phyloP scores from a whole-genome alignment of 176 grass and related monocot genomes.

The Avena atlantica region DNA sequence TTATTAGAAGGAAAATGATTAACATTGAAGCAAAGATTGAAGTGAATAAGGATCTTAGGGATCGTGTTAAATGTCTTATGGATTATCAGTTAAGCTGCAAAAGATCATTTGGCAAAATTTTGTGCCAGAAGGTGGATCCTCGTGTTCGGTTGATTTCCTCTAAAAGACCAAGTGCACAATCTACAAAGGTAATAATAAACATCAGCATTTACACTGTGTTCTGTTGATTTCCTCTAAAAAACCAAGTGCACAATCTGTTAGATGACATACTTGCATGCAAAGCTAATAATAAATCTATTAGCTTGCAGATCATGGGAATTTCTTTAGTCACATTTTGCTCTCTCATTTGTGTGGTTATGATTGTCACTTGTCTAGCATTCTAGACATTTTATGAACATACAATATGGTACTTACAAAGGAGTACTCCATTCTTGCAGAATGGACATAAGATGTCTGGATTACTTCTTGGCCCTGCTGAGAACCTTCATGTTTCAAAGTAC shows the following conservation, averaged over 20 bases:
- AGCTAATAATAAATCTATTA: slow-evolving; percentile 51
- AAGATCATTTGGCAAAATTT: slow-evolving; percentile 54
- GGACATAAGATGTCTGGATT: slow-evolving; percentile 57
- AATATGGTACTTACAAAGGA: slow-evolving; percentile 13
- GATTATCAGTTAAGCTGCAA: slow-evolving; percentile 78
- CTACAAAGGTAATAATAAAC: slow-evolving; percentile 52
- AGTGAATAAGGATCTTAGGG: slow-evolving; percentile 83
- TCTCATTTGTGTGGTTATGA: background rate
- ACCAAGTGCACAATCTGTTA: background rate
- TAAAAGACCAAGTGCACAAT: slow-evolving; percentile 31
- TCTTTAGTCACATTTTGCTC: background rate
- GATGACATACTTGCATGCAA: background rate
- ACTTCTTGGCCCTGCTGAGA: slow-evolving; percentile 73
- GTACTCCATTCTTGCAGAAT: slow-evolving; percentile 49
- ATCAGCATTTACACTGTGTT: slow-evolving; percentile 25
- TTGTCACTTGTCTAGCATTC: background rate
- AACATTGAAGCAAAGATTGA: slow-evolving; percentile 85
- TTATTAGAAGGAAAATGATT: slow-evolving; percentile 90
- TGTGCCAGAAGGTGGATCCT: slow-evolving; percentile 84
- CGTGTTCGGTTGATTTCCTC: slow-evolving; percentile 76
- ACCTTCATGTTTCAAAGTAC: slow-evolving; percentile 69
- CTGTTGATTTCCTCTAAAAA: slow-evolving; percentile 69
- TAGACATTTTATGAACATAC: background rate
- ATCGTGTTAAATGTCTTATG: slow-evolving; percentile 87
- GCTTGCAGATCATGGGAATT: background rate